Evolutionary conservation across 1,284 basidiomycete species (phyloP).

Genomic region (Polyporus tsugae): DNA sequence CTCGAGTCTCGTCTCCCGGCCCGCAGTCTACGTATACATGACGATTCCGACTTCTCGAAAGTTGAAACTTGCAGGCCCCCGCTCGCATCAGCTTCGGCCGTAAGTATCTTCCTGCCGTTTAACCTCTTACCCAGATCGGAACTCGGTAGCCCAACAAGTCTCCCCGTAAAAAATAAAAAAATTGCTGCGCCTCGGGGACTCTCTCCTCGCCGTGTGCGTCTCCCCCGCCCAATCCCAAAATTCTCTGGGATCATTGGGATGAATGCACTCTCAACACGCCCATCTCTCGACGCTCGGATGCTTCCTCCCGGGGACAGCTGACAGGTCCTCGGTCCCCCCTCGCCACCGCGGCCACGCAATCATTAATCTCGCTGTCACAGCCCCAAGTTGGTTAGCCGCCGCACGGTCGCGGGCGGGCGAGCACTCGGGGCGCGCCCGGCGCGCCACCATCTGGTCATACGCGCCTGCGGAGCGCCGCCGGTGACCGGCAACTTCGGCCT

Average conservation of each 20-base stretch:
- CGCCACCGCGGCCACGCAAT: constrained; percentile 6
- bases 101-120: background rate
- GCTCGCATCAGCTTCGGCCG: background rate
- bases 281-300: background rate
- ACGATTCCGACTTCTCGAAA: background rate
- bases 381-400: background rate
- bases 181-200: background rate
- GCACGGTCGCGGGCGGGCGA: background rate
- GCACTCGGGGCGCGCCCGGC: background rate
- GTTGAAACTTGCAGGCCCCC: background rate
- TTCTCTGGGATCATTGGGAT: background rate
- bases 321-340: constrained; percentile 4
- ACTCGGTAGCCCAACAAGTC: background rate
- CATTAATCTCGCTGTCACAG: background rate
- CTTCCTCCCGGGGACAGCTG: background rate
- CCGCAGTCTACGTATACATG: background rate
- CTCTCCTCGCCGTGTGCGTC: background rate
- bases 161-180: background rate
- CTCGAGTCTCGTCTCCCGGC: background rate
- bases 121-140: background rate
- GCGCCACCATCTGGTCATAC: constrained; percentile 29
- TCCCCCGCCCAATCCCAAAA: background rate
- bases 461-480: background rate
- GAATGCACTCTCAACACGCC: background rate
- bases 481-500: background rate